These are phyloP conservation scores for Filobasidium floriforme DNA, from an alignment of 768 basidiomycete genomes.

Conservation along the genomic window DNA sequence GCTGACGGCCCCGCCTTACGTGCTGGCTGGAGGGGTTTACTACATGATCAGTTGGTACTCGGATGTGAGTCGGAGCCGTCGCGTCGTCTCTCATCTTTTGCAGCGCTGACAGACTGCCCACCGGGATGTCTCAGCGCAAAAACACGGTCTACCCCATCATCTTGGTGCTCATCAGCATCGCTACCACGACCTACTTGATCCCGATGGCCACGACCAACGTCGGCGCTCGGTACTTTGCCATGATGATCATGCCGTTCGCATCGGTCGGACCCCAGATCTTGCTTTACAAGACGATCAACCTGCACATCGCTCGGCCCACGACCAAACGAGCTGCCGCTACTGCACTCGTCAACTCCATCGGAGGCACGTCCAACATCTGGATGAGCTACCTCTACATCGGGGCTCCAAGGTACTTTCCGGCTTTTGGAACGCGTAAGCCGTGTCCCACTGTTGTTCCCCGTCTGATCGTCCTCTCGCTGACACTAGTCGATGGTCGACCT, in stretches of 20 bases:
- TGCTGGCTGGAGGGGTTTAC: conserved; percentile 29
- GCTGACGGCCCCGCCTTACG: conserved; percentile 22
- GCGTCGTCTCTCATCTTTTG: too few species aligned
- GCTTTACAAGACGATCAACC: conserved; percentile 37
- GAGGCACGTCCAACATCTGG: conserved; percentile 36
- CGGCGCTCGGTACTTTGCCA: conserved; percentile 31
- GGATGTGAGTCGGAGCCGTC: conserved; percentile 22
- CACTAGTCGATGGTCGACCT: neutral
- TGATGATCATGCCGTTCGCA: conserved; percentile 33
- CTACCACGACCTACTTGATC: conserved; percentile 32
- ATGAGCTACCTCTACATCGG: conserved; percentile 29
- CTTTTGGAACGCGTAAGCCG: conserved; percentile 32
- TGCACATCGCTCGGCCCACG: conserved; percentile 32
- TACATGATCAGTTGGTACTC: conserved; percentile 25
- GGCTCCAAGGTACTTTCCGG: conserved; percentile 30
- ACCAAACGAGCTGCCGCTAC: conserved; percentile 36
- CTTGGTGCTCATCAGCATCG: conserved; percentile 26
- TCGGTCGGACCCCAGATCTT: conserved; percentile 36
- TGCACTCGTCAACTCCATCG: conserved; percentile 35
- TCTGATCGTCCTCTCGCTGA: neutral
- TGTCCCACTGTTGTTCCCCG: neutral
- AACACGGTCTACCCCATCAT: conserved; percentile 31
- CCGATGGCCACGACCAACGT: conserved; percentile 27
- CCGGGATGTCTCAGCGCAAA: conserved; percentile 10
- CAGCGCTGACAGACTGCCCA: too few species aligned